These are phyloP conservation scores for Byssoonygena ceratinophila DNA, from an alignment of 2,329 filamentous ascomycete species.

Conservation along the genomic window DNA sequence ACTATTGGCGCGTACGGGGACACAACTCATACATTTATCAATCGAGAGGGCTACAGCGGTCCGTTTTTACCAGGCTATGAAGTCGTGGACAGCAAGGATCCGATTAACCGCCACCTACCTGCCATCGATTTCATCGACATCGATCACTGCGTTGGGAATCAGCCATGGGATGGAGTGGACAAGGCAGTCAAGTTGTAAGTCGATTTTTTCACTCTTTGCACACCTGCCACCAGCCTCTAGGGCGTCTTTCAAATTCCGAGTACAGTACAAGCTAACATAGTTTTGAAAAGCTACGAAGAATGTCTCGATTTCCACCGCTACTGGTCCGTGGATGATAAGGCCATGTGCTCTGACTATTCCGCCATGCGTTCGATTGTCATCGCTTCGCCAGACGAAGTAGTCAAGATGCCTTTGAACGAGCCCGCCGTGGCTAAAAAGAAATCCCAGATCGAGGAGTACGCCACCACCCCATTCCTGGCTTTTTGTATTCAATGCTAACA, in stretches of 20 bases:
- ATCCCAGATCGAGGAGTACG: conserved; percentile 79
- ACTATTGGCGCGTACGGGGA: conserved; percentile 79
- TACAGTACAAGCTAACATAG: not conserved
- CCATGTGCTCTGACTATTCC: conserved; percentile 81
- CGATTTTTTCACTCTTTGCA: conserved; percentile 10
- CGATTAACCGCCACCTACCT: conserved; percentile 44
- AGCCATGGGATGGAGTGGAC: conserved; percentile 76
- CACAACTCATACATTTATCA: conserved; percentile 77
- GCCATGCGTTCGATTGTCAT: conserved; percentile 80
- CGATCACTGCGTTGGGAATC: conserved; percentile 92
- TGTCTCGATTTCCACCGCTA: conserved; percentile 85
- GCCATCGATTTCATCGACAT: conserved; percentile 60
- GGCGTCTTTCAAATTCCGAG: not conserved
- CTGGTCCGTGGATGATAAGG: conserved; percentile 84
- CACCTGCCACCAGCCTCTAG: not conserved
- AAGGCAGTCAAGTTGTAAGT: conserved; percentile 44
- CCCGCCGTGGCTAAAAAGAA: conserved; percentile 74
- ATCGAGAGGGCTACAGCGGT: conserved; percentile 56
- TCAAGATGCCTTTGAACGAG: conserved; percentile 98
- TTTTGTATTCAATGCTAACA: not conserved
- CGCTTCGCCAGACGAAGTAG: conserved; percentile 65
- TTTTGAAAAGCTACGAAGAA: conserved; percentile 56
- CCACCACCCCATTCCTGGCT: not conserved
- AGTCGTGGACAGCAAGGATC: conserved; percentile 38
- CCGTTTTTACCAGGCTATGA: conserved; percentile 69